Percentiles rank a stretch among this genome's conserved stretches.
phyloP scores from a whole-genome alignment of 2,329 filamentous ascomycete species.

The Lecanicillium sp. region DNA sequence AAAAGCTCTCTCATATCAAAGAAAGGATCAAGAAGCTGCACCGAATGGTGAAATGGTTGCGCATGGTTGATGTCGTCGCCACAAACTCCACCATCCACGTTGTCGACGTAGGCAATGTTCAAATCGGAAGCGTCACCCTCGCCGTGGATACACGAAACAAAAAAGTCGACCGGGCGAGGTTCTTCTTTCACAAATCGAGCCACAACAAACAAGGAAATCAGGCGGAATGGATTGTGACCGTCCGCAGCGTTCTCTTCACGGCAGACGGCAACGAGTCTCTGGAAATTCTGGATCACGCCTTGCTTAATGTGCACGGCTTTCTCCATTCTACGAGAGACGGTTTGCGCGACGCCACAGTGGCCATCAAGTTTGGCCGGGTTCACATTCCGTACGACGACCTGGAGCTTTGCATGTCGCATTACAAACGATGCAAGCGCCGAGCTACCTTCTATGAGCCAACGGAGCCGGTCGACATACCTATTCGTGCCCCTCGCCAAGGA shows the following conservation, averaged over 20 bases:
- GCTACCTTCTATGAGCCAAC: conserved; percentile 28
- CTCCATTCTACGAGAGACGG: conserved; percentile 81
- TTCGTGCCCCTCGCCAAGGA: conserved; percentile 62
- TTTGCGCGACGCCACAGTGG: conserved; percentile 81
- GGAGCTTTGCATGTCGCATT: conserved; percentile 52
- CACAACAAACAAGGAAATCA: conserved; percentile 56
- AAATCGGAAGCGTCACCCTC: conserved; percentile 77
- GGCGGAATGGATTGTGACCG: conserved; percentile 87
- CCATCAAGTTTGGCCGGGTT: conserved; percentile 83
- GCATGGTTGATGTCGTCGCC: conserved; percentile 82
- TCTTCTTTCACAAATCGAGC: conserved; percentile 72
- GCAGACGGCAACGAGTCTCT: conserved; percentile 77
- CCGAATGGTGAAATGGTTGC: conserved; percentile 79
- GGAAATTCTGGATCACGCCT: conserved; percentile 82
- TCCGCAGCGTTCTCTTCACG: conserved; percentile 83
- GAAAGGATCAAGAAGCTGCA: conserved; percentile 83
- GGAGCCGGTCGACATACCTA: conserved; percentile 54
- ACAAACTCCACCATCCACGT: conserved; percentile 73
- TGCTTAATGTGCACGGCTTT: conserved; percentile 86
- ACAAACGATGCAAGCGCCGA: conserved; percentile 39
- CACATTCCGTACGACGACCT: conserved; percentile 90
- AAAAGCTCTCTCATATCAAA: conserved; percentile 69
- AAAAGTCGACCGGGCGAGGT: conserved; percentile 82
- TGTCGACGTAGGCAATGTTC: conserved; percentile 74
- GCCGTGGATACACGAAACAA: conserved; percentile 88